These are phyloP conservation scores for Chamaecrista fasciculata DNA, from an alignment of 306 rosid genomes.

Conservation along the genomic window DNA sequence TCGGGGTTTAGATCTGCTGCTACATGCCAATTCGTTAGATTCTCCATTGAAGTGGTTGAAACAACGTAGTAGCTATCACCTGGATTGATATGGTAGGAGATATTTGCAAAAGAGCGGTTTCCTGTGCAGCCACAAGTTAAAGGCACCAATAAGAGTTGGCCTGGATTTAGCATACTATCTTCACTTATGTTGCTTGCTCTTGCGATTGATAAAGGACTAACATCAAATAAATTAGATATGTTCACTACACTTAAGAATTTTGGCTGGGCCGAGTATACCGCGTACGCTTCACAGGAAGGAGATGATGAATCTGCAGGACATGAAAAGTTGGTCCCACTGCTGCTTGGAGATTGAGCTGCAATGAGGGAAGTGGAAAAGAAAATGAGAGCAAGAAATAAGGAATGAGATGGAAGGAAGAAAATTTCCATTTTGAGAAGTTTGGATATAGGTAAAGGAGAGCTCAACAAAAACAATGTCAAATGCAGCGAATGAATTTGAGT, in stretches of 20 bases:
- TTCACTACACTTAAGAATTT: constrained; percentile 41
- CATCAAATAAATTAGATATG: constrained; percentile 57
- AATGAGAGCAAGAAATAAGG: constrained; percentile 33
- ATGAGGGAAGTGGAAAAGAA: constrained; percentile 32
- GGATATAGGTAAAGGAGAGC: neutral
- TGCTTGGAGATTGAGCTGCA: constrained; percentile 36
- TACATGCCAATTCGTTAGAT: constrained; percentile 51
- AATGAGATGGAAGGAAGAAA: constrained; percentile 28
- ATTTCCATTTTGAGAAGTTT: constrained; percentile 44
- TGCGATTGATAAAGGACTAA: constrained; percentile 51
- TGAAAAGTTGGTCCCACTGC: constrained; percentile 41
- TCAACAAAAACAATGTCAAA: constrained; percentile 11
- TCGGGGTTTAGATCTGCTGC: constrained; percentile 42
- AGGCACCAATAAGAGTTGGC: constrained; percentile 65
- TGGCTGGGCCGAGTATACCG: constrained; percentile 50
- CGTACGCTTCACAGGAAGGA: constrained; percentile 63
- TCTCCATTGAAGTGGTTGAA: constrained; percentile 42
- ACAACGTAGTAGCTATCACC: constrained; percentile 51
- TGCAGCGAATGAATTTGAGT: constrained; percentile 3
- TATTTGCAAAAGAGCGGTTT: constrained; percentile 51
- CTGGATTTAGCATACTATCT: constrained; percentile 28
- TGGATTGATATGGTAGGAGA: constrained; percentile 43
- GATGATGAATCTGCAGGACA: constrained; percentile 53
- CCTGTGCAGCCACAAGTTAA: constrained; percentile 62
- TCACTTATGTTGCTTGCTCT: constrained; percentile 56